Evolutionary conservation across 2,329 filamentous ascomycete genomes (phyloP).

Genomic region (Sporothrix pallida): DNA sequence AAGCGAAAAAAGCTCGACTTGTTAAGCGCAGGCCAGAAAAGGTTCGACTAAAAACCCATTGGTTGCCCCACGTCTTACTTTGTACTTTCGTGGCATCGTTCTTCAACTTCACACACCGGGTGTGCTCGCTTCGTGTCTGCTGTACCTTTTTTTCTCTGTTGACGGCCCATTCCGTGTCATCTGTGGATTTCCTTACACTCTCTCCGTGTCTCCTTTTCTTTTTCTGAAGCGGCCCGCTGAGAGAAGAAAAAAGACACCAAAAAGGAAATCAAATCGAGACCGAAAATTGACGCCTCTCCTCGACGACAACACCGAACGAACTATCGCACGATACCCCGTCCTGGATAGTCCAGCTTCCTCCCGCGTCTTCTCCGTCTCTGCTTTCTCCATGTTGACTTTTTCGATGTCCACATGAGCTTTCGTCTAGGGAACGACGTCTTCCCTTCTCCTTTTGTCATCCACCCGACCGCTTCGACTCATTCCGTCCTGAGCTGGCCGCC

Average conservation of each 20-base stretch:
- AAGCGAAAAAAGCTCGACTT: constrained; percentile 2
- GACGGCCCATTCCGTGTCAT: constrained; percentile 11
- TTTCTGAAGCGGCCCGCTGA: constrained; percentile 5
- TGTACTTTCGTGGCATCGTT: not conserved
- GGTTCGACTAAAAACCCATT: constrained; percentile 2
- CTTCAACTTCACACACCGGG: not conserved
- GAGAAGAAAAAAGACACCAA: not conserved
- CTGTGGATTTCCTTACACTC: not conserved
- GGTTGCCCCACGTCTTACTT: not conserved
- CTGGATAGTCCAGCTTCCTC: not conserved
- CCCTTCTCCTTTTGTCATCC: not conserved
- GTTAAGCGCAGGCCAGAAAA: constrained; percentile 1
- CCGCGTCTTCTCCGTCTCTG: not conserved
- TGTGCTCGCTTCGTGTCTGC: not conserved
- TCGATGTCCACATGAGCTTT: constrained; percentile 19
- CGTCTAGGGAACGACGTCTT: constrained; percentile 2
- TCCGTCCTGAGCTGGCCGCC: constrained; percentile 29
- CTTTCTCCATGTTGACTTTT: not conserved
- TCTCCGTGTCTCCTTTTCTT: not conserved
- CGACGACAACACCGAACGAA: not conserved
- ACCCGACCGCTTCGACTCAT: constrained; percentile 21
- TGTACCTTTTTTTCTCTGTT: not conserved
- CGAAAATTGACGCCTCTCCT: not conserved
- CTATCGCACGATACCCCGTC: not conserved
- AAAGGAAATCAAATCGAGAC: constrained; percentile 14